These are phyloP conservation scores for Spinellus fusiger DNA, from an alignment of 192 early-diverging fungal genomes.

Conservation along the genomic window DNA sequence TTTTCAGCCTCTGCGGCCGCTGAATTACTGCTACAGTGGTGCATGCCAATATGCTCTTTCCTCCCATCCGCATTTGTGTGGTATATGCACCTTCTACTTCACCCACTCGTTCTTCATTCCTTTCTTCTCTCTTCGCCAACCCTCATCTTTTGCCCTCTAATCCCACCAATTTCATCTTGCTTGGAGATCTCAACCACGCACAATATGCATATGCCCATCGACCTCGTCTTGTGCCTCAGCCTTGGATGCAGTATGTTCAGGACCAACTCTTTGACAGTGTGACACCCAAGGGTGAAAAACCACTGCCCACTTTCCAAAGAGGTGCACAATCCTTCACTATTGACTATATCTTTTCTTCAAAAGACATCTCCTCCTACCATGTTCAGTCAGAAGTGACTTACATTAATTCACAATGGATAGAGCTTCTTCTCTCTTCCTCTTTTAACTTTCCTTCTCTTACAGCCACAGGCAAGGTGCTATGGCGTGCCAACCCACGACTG, in stretches of 20 bases:
- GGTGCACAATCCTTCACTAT: neutral
- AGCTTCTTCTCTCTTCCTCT: neutral
- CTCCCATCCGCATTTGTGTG: neutral
- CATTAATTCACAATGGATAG: neutral
- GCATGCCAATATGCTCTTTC: neutral
- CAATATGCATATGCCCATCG: neutral
- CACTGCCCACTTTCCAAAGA: neutral
- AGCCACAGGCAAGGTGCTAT: neutral
- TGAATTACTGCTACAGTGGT: neutral
- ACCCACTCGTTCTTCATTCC: neutral
- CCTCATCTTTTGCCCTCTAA: neutral
- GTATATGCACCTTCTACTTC: constrained; percentile 2
- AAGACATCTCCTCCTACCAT: neutral
- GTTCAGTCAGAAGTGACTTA: neutral
- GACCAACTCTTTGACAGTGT: neutral
- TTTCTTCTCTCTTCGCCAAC: neutral
- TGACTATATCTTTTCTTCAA: neutral
- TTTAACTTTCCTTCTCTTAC: neutral
- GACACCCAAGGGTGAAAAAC: neutral
- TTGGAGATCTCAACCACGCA: neutral
- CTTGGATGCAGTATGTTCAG: neutral
- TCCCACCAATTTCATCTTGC: neutral
- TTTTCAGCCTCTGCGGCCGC: neutral
- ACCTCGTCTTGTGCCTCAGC: neutral
- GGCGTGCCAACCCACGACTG: neutral